These are phyloP conservation scores for Collybiopsis luxurians DNA, from an alignment of 768 basidiomycete species.

Conservation along the genomic window DNA sequence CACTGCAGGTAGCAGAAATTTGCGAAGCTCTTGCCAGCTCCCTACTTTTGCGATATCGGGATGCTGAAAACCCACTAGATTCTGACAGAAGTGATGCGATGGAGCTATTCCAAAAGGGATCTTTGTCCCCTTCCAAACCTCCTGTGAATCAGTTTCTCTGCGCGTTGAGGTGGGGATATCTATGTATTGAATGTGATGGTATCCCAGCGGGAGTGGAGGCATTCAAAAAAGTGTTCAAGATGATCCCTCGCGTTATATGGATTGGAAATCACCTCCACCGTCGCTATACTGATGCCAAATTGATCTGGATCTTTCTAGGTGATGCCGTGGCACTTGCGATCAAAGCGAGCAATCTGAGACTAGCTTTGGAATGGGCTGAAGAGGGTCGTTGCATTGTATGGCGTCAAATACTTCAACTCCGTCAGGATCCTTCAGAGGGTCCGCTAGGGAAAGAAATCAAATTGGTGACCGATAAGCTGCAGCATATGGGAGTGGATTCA, in stretches of 20 bases:
- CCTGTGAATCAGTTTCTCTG: background rate
- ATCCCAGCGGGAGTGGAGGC: background rate
- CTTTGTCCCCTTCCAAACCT: background rate
- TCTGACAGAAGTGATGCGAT: background rate
- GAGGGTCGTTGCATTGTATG: slow-evolving; percentile 12
- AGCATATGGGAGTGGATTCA: background rate
- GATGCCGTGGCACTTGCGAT: background rate
- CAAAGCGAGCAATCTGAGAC: background rate
- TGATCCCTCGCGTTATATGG: background rate
- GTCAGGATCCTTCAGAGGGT: slow-evolving; percentile 10
- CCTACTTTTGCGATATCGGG: background rate
- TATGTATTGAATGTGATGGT: background rate
- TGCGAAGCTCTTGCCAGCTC: background rate
- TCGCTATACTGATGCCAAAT: background rate
- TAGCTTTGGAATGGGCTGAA: slow-evolving; percentile 8
- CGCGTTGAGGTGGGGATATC: background rate
- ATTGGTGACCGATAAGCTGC: slow-evolving; percentile 9
- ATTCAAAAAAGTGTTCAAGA: background rate
- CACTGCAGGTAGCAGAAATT: background rate
- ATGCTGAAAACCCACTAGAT: background rate
- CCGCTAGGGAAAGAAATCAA: slow-evolving; percentile 10
- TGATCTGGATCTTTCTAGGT: background rate
- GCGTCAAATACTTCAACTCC: slow-evolving; percentile 12
- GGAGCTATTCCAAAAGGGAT: background rate
- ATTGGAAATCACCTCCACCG: background rate